Evolutionary conservation across 164 flowering plant genomes (phyloP).

Genomic region (Amborella trichopoda): DNA sequence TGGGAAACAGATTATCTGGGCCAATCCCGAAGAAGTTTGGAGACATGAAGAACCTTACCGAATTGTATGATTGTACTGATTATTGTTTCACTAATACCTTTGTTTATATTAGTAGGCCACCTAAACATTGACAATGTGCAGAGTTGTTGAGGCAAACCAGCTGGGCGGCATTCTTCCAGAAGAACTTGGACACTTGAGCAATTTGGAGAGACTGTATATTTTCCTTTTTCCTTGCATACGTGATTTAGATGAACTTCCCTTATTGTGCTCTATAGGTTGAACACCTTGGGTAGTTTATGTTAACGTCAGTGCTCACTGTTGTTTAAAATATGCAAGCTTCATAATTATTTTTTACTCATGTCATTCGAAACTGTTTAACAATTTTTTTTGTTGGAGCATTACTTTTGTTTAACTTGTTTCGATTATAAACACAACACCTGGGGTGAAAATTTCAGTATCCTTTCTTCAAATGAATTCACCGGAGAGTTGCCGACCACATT

Average conservation of each 20-base stretch:
- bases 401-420: background rate
- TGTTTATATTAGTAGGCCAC: background rate
- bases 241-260: background rate
- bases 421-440: background rate
- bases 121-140: slow-evolving; percentile 2
- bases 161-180: slow-evolving; percentile 19
- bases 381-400: background rate
- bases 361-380: background rate
- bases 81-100: background rate
- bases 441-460: slow-evolving; percentile 33
- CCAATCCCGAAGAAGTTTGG: slow-evolving; percentile 53
- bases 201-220: slow-evolving; percentile 16
- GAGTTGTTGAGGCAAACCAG: slow-evolving; percentile 17
- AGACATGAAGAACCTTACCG: slow-evolving; percentile 36
- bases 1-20: slow-evolving; percentile 60
- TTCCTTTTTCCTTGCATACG: background rate
- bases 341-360: background rate
- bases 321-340: background rate
- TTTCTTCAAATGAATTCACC: slow-evolving; percentile 41
- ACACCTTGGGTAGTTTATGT: background rate
- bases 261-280: background rate
- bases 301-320: background rate
- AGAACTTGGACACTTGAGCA: slow-evolving; percentile 16
- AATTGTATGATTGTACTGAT: slow-evolving; percentile 3
- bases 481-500: slow-evolving; percentile 44